Conservation (phyloP, 805 yeast species). For the Myxozyma lipomycoides region DNA sequence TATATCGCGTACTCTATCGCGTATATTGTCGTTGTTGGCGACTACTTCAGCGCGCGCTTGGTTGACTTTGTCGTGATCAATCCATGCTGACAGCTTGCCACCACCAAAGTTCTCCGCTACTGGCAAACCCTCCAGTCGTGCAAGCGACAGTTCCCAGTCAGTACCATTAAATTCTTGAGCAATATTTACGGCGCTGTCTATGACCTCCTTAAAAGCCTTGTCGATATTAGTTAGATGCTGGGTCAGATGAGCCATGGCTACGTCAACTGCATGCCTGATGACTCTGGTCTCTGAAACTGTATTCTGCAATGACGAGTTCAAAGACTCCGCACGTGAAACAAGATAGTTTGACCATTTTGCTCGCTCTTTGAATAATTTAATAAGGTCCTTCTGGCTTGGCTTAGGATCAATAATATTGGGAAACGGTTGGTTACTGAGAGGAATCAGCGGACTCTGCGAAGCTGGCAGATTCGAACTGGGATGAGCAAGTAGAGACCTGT, state of each 20-base stretch:
- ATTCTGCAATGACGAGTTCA: conserved; percentile 11
- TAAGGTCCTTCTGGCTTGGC: conserved; percentile 18
- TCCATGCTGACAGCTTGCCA: conserved; percentile 26
- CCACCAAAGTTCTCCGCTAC: conserved; percentile 23
- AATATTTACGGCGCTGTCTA: conserved; percentile 28
- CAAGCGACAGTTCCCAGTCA: conserved; percentile 22
- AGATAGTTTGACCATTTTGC: conserved; percentile 20
- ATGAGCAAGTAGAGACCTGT: conserved; percentile 19
- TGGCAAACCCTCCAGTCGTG: conserved; percentile 10
- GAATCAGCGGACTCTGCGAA: conserved; percentile 21
- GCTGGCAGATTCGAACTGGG: conserved; percentile 23
- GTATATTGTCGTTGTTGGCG: conserved; percentile 20
- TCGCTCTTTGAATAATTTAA: conserved; percentile 23
- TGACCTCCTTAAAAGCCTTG: conserved; percentile 27
- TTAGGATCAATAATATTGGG: conserved; percentile 19
- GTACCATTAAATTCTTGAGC: conserved; percentile 28
- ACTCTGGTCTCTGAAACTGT: conserved; percentile 24
- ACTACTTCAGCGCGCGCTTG: conserved; percentile 17
- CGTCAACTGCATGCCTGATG: conserved; percentile 29
- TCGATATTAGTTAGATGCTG: conserved; percentile 29
- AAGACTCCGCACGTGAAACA: conserved; percentile 24
- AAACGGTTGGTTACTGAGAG: conserved; percentile 24
- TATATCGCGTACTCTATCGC: conserved; percentile 27
- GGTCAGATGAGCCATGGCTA: conserved; percentile 31
- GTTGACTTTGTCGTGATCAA: conserved; percentile 19